These are phyloP conservation scores for Wakefieldia striispora DNA, from an alignment of 768 basidiomycete species.

Conservation along the genomic window DNA sequence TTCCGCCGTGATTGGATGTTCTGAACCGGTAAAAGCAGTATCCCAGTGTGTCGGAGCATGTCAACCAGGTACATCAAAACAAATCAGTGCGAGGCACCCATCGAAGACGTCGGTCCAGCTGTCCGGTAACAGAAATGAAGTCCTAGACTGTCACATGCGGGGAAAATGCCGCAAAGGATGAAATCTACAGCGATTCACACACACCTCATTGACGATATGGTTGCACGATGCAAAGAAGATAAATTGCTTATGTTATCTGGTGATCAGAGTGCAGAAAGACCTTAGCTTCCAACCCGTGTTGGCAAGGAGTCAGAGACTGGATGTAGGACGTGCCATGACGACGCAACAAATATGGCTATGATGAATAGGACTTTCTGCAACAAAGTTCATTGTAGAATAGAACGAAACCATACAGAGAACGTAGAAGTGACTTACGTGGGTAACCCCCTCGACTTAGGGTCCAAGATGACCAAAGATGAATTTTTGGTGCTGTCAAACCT, in stretches of 20 bases:
- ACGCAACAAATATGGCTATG: constrained; percentile 15
- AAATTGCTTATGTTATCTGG: not conserved
- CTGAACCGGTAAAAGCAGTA: constrained; percentile 9
- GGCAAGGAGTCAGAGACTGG: not conserved
- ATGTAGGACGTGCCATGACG: constrained; percentile 11
- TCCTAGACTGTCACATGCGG: constrained; percentile 16
- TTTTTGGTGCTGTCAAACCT: constrained; percentile 28
- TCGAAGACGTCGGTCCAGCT: constrained; percentile 5
- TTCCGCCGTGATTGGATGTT: constrained; percentile 2
- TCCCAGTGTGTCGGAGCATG: constrained; percentile 9
- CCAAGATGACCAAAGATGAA: constrained; percentile 12
- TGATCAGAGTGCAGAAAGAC: not conserved
- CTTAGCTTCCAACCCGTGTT: not conserved
- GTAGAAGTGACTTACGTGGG: constrained; percentile 24
- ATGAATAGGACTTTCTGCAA: not conserved
- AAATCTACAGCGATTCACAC: constrained; percentile 6
- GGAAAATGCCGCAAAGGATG: constrained; percentile 11
- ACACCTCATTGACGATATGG: not conserved
- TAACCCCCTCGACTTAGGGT: constrained; percentile 13
- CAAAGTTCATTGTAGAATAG: constrained; percentile 11
- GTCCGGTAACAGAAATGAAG: constrained; percentile 8
- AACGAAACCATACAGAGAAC: constrained; percentile 4
- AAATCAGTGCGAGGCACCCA: constrained; percentile 11
- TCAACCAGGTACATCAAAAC: constrained; percentile 23
- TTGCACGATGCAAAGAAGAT: not conserved